A percentile compares a stretch with the other conserved stretches of the same genome.
Conservation (phyloP, 1,139 yeast genomes). For the Saccharomyces uvarum region DNA sequence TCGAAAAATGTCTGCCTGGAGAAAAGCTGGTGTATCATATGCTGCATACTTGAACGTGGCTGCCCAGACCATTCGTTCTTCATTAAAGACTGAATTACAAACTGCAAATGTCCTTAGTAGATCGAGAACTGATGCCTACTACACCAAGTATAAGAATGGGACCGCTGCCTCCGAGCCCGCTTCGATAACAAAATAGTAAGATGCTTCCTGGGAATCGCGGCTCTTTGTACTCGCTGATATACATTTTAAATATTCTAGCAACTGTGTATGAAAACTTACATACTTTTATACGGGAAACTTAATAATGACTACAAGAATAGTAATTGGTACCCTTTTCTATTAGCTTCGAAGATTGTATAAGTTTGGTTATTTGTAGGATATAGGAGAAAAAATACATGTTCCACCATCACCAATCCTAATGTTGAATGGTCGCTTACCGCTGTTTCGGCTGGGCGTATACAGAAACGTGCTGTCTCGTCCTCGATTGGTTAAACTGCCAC, state of each 20-base stretch:
- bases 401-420: not conserved
- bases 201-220: slow-evolving; percentile 2
- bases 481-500: not conserved
- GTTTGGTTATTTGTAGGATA: not conserved
- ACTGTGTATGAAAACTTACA: not conserved
- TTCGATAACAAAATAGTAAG: slow-evolving; percentile 28
- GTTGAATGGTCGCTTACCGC: not conserved
- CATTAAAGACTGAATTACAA: slow-evolving; percentile 83
- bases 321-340: not conserved
- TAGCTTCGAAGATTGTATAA: not conserved
- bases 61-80: slow-evolving; percentile 80
- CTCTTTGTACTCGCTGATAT: slow-evolving; percentile 2
- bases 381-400: not conserved
- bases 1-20: slow-evolving; percentile 58
- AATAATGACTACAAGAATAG: not conserved
- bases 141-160: slow-evolving; percentile 69
- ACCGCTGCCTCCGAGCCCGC: slow-evolving; percentile 34
- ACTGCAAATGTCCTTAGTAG: slow-evolving; percentile 63
- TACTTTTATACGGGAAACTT: slow-evolving; percentile 3
- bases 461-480: not conserved
- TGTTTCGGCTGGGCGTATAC: not conserved
- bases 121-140: slow-evolving; percentile 68
- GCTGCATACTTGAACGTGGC: slow-evolving; percentile 89
- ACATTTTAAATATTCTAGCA: not conserved
- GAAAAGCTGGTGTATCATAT: slow-evolving; percentile 78